A percentile compares a stretch with the other conserved stretches of the same genome.
These are phyloP conservation scores for Trichoderma pleuroti DNA, from an alignment of 2,329 filamentous ascomycete genomes.

Conservation along the genomic window DNA sequence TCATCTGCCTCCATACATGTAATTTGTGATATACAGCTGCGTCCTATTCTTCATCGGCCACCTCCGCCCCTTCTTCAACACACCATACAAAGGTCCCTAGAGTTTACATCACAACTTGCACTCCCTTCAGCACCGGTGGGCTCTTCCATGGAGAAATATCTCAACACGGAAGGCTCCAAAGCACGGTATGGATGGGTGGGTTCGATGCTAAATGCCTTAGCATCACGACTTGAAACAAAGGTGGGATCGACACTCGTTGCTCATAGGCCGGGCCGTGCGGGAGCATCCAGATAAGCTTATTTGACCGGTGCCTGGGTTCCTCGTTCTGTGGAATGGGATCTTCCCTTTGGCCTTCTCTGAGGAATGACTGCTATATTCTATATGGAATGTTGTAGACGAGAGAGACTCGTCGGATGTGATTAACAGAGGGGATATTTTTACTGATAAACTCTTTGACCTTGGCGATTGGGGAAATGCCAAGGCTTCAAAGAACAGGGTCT, in stretches of 20 bases:
- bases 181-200: neutral
- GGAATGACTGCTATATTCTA: neutral
- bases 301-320: neutral
- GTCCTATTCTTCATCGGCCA: neutral
- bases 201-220: neutral
- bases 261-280: neutral
- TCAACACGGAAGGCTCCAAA: neutral
- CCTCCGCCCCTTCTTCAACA: neutral
- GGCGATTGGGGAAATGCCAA: neutral
- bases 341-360: neutral
- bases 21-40: neutral
- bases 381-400: rapidly evolving
- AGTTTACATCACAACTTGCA: neutral
- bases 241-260: neutral
- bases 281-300: conserved; percentile 2
- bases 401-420: neutral
- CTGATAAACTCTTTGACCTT: neutral
- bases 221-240: neutral
- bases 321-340: neutral
- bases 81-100: neutral
- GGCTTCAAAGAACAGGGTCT: neutral
- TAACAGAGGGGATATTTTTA: neutral
- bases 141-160: neutral
- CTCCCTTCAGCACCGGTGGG: neutral
- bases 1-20: neutral